These are phyloP conservation scores for Taxawa tesnikishii DNA, from an alignment of 2,329 filamentous ascomycete genomes.

Conservation along the genomic window DNA sequence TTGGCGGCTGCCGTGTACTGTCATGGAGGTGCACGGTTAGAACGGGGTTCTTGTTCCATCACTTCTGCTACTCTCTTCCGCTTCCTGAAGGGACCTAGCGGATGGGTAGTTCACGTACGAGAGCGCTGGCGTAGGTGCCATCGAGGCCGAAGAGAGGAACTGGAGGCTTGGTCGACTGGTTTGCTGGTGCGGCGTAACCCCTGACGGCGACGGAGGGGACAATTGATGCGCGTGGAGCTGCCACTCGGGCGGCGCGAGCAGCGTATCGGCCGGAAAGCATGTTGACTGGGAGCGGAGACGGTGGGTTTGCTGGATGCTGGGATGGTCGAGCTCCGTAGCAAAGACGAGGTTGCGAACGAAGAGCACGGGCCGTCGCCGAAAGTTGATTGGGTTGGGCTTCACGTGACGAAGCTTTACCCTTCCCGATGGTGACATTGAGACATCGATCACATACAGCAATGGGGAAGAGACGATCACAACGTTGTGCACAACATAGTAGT, in stretches of 20 bases:
- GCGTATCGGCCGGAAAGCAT: slow-evolving; percentile 47
- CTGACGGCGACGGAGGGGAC: slow-evolving; percentile 56
- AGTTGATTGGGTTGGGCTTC: no score
- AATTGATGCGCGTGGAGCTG: slow-evolving; percentile 43
- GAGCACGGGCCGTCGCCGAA: no score
- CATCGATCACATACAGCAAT: no score
- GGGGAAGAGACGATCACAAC: no score
- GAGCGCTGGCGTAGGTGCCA: slow-evolving; percentile 94
- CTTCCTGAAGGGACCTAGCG: no score
- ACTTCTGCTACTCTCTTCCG: slow-evolving; percentile 1
- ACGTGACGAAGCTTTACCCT: no score
- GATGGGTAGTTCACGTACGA: slow-evolving; percentile 78
- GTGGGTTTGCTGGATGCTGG: slow-evolving; percentile 2
- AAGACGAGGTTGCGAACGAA: background rate
- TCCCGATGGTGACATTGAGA: no score
- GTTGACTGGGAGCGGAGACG: slow-evolving; percentile 15
- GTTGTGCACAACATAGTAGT: no score
- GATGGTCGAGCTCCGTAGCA: slow-evolving; percentile 4
- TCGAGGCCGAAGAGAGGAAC: slow-evolving; percentile 89
- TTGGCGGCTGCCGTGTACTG: slow-evolving; percentile 96
- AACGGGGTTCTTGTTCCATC: background rate
- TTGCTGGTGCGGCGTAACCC: slow-evolving; percentile 58
- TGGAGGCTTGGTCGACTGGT: slow-evolving; percentile 65
- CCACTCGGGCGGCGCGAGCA: slow-evolving; percentile 44
- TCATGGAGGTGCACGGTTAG: slow-evolving; percentile 7